Base-by-base conservation (phyloP, 768 basidiomycete species). In the Clathrus columnatus region DNA sequence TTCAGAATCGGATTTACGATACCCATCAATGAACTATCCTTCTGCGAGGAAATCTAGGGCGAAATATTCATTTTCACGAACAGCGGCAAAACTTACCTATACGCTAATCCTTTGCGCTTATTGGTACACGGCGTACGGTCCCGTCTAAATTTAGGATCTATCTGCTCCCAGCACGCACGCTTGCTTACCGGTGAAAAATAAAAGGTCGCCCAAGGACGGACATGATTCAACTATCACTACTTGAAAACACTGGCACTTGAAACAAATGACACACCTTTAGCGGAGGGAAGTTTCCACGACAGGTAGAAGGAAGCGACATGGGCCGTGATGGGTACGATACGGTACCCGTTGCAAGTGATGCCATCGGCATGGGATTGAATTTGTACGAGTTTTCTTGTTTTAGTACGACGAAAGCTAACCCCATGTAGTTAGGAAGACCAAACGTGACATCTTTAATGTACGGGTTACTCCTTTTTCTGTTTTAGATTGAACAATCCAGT, bases 311-410 rank as follows among this genome's bases (percentile, higher is more conserved):
- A 73, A 50, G 65, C 61, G 61, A 92, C 89, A n/a, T 0, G 83
- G 83, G 1, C 73, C 92, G 65, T 76, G 80, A 26, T n/a, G 84
- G 82, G 1, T 89, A 87, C 63, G 88, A 95, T 61, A n/a, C n/a
- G n/a, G 84, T 98, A 1, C 76, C 98, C 41, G 81, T 98, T 17
- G 95, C 91, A 1, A 93, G 89, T 62, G 96, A 99, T 64, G 92
- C 93, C 0, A 85, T 97, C 48, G 93, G 96, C 1, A 94, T 99
- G 92, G 96, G 96, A 0, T 76, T 99, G 20, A 98, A 99, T 65
- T 70, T 99, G 96, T 97, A 67, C 44, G 87, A 73, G 4, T 51
- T 23, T 24, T 30, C 42, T 48, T 20, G 32, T 18, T 14, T 41
- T n/a, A 54, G 53, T 54, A 7, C 51, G 54, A 27, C 58, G 42